Conservation (phyloP, 805 yeast genomes). For the Scheffersomyces spartinae region DNA sequence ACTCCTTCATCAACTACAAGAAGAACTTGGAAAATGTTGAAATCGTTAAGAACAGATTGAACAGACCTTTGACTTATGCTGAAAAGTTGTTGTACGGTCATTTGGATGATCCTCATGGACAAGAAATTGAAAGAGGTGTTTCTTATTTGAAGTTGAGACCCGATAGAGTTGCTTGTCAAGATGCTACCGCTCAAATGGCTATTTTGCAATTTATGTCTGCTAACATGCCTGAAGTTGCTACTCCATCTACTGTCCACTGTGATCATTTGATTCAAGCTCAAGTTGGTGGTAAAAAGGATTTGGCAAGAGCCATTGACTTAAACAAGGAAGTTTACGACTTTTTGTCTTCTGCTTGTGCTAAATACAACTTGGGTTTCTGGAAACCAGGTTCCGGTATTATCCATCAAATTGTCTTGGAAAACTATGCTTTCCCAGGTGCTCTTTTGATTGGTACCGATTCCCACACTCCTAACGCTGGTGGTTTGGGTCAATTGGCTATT, state of each 20-base stretch:
- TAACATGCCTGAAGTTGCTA: slow-evolving; percentile 82
- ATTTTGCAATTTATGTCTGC: slow-evolving; percentile 93
- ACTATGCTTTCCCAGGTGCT: slow-evolving; percentile 96
- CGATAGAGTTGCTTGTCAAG: slow-evolving; percentile 98
- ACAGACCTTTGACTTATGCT: slow-evolving; percentile 88
- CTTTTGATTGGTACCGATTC: slow-evolving; percentile 95
- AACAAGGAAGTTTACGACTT: slow-evolving; percentile 94
- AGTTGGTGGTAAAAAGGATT: slow-evolving; percentile 78
- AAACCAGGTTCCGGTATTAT: slow-evolving; percentile 98
- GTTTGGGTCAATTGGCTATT: slow-evolving; percentile 93
- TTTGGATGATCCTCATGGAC: slow-evolving; percentile 84
- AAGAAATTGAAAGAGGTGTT: slow-evolving; percentile 75
- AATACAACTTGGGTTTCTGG: slow-evolving; percentile 97
- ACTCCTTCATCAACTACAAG: slow-evolving; percentile 86
- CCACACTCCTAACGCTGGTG: slow-evolving; percentile 98
- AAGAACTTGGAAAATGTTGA: slow-evolving; percentile 79
- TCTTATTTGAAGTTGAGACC: slow-evolving; percentile 92
- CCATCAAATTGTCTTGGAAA: slow-evolving; percentile 93
- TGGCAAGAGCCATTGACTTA: slow-evolving; percentile 74
- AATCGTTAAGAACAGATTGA: slow-evolving; percentile 70
- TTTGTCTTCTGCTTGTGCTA: slow-evolving; percentile 80
- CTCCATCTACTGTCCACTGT: slow-evolving; percentile 95
- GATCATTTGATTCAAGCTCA: slow-evolving; percentile 97
- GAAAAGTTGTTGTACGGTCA: slow-evolving; percentile 94
- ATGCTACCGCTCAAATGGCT: slow-evolving; percentile 99